Evolutionary conservation across 2,329 filamentous ascomycete genomes (phyloP), one percentile per base, ranked within the genome.

Genomic region (Pyrenophora tritici-repentis): DNA sequence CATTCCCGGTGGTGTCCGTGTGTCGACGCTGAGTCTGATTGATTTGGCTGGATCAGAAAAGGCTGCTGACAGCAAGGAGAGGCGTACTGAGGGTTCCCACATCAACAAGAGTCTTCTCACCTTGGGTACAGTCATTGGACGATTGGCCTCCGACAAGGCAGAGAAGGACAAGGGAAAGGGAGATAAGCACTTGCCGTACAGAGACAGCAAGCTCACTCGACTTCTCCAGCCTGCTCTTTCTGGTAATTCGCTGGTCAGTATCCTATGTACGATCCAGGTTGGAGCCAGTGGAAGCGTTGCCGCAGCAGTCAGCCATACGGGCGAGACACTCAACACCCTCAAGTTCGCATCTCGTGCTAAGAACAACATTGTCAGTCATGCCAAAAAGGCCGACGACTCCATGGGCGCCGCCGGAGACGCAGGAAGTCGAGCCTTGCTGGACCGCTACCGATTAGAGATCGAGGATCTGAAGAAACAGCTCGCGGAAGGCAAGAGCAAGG

Each of bases 71-170:
- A 89, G 88, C 47, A 99, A 97, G 72, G 94, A 97, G 76, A 85
- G 94, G 45, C 84, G 94, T 38, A 90, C 91, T 13, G 94, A 99
- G 75, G 94, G 94, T 57, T 93, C 93, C 10, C 94, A 99, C 71
- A 99, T 99, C 77, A 99, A 99, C 80, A 97, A 97, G 78, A 97
- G 91, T 73, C 77, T 99, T 67, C 84, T 99, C 51, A 99, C 94
- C 0, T 79, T 99, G 3, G 94, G 94, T 43, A 99, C 91, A 1
- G 94, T 99, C 66, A 97, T 99, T 70, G 89, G 90, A 9, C 89
- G 89, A 58, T 80, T 99, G n/a, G 95, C 93, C 1, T 90, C 91
- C 47, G 85, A 88, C 66, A 96, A 95, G 69, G 90, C 44, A 16
- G 63, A 65, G 10, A 78, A 81, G 5, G 91, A 95, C 65, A 92